Evolutionary conservation across 2,329 filamentous ascomycete species (phyloP), one percentile per base, ranked within the genome.

Genomic region (Coleophoma eucalyptorum): DNA sequence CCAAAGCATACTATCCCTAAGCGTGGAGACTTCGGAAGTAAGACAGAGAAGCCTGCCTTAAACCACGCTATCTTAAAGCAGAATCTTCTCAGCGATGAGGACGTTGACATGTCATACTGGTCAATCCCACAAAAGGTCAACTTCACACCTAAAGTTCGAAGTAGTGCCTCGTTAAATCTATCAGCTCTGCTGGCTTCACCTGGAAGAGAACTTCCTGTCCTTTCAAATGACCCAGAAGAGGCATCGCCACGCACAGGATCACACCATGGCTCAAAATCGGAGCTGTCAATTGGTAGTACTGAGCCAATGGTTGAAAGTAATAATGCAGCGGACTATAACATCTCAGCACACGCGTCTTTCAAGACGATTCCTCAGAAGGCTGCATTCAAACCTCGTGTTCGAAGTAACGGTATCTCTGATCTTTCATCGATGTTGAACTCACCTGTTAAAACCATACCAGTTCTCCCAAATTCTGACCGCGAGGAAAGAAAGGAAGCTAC

Each of bases 61-160:
- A 49, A 55, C 12, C 42, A 54, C 41, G 50, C 49, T n/a, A 43
- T 46, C 11, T 26, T 26, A 26, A 26, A 26, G 26, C 26, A 26
- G 26, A 26, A 26, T 26, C 26, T 26, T 26, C 26, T 26, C 26
- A 26, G 26, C 26, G 26, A 26, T 26, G 46, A 56, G 21, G 52
- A 49, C 50, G 38, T 51, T 20, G 58, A 64, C 21, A 44, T 62
- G 5, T 60, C 61, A 13, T 55, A 52, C 19, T 60, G 52, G 50
- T 58, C 62, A 11, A 62, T 64, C 26, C 62, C 63, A 15, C 64
- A 66, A 43, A 66, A 65, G 46, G 50, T 57, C 20, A 64, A 64
- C 44, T 66, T 67, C 43, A 55, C 60, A 8, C 63, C 65, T 31
- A 55, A 55, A 7, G 51, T 51, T 38, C 56, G 61, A 11, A 55